Base-by-base conservation (phyloP, 805 yeast species). In the Suhomyces prunicola region DNA sequence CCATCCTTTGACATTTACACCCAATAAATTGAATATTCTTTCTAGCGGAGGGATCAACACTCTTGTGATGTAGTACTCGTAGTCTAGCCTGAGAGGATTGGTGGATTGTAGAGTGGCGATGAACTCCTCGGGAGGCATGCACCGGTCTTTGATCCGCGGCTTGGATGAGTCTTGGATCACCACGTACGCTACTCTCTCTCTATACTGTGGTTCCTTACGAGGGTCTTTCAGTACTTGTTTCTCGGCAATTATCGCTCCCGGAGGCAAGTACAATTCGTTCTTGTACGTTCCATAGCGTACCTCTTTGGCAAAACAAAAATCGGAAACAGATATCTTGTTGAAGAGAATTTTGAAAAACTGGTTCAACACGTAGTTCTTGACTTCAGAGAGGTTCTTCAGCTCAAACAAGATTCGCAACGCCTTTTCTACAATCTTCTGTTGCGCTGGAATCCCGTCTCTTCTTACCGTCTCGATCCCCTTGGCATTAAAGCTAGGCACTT, bases 381-480 rank as follows among this genome's bases (percentile, higher is more conserved):
- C 88, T 33, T 67, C 51, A 0, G 97, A 84, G 9, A 94, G 63
- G 63, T 93, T 90, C 26, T 76, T 70, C 0, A 92, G 81, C 10
- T 86, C 88, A 65, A 94, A 94, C 2, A 94, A 68, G 0, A 83
- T 74, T 35, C 87, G 72, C 4, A 94, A 69, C 0, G 87, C 70
- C 53, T 83, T 81, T 56, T 90, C 96, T 29, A 89, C 85, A 17
- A 94, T 84, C 58, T 86, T 85, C 68, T 85, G 96, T 58, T 89
- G 96, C 0, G 97, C 96, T 0, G 96, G 96, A 24, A 92, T 87
- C 0, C 98, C 98, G 69, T 94, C 99, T 57, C 99, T 73, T 57
- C 99, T 71, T 0, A 94, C 89, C 0, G 98, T 94, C 64, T 94
- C 99, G 10, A 90, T 91, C 1, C 99, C 99, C 60, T 94, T 94